Percentiles rank a stretch among this genome's conserved stretches.
Conservation (phyloP, 371 early-diverging fungal species). For the Zancudomyces culisetae region DNA sequence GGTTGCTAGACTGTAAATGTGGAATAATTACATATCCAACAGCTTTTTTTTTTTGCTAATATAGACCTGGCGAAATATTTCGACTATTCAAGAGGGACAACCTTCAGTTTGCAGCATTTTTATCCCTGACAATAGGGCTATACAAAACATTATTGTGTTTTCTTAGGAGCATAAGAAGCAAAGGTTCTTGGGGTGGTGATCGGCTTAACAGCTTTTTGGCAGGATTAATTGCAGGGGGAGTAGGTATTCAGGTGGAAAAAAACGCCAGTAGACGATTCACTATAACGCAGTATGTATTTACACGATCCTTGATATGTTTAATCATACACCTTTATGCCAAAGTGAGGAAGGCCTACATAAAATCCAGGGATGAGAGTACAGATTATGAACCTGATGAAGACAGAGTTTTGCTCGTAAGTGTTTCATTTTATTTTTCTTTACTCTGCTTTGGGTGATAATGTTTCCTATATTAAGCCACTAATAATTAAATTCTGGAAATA, state of each 20-base stretch:
- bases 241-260: slow-evolving; percentile 44
- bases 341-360: background rate
- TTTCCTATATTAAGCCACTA: no score
- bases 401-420: no score
- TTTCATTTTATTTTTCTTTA: no score
- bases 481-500: no score
- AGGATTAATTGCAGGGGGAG: slow-evolving; percentile 46
- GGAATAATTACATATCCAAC: no score
- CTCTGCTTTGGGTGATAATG: no score
- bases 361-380: no score
- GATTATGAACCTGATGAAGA: no score
- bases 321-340: background rate
- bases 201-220: slow-evolving; percentile 53
- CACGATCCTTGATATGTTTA: slow-evolving; percentile 30
- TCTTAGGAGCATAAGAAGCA: slow-evolving; percentile 33
- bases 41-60: no score
- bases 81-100: slow-evolving; percentile 48
- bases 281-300: slow-evolving; percentile 55
- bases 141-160: slow-evolving; percentile 62
- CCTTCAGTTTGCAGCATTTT: slow-evolving; percentile 54
- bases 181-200: slow-evolving; percentile 28
- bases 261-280: slow-evolving; percentile 49
- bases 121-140: slow-evolving; percentile 50
- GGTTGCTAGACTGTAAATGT: no score
- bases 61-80: background rate